phyloP scores from a whole-genome alignment of 495 filamentous ascomycete species.

The Clohesyomyces aquaticus region DNA sequence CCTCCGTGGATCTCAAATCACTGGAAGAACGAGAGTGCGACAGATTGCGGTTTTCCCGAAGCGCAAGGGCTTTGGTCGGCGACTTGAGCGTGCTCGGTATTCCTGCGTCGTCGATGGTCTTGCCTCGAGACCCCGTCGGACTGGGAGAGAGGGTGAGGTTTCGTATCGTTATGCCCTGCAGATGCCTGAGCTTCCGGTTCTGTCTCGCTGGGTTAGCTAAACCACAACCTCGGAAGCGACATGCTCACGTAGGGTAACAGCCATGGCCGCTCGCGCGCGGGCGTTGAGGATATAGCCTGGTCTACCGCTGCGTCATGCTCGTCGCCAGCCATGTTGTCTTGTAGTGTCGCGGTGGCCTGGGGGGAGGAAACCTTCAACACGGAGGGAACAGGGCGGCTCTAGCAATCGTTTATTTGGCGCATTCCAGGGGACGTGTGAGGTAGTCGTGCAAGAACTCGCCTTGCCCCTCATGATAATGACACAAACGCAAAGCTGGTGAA shows the following conservation, averaged over 20 bases:
- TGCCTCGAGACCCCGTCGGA: slow-evolving; percentile 59
- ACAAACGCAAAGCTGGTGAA: not conserved
- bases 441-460: not conserved
- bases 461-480: slow-evolving; percentile 3
- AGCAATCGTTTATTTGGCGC: not conserved
- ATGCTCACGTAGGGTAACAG: not conserved
- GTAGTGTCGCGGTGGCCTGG: not conserved
- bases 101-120: slow-evolving; percentile 83
- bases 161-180: slow-evolving; percentile 83
- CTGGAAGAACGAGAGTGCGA: slow-evolving; percentile 76
- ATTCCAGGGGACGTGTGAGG: not conserved
- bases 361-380: too few relatives aligned
- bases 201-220: slow-evolving; percentile 44
- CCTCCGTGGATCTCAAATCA: slow-evolving; percentile 54
- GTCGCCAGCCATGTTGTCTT: not conserved
- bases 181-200: slow-evolving; percentile 87
- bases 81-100: slow-evolving; percentile 69
- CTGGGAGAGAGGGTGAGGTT: slow-evolving; percentile 69
- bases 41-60: slow-evolving; percentile 58
- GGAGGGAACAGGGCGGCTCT: too few relatives aligned
- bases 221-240: not conserved
- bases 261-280: not conserved
- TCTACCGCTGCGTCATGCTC: not conserved
- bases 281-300: not conserved
- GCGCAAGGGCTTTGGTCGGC: slow-evolving; percentile 68